Conservation (phyloP, 176 grass and related monocot genomes). For the Hyparrhenia diplandra region DNA sequence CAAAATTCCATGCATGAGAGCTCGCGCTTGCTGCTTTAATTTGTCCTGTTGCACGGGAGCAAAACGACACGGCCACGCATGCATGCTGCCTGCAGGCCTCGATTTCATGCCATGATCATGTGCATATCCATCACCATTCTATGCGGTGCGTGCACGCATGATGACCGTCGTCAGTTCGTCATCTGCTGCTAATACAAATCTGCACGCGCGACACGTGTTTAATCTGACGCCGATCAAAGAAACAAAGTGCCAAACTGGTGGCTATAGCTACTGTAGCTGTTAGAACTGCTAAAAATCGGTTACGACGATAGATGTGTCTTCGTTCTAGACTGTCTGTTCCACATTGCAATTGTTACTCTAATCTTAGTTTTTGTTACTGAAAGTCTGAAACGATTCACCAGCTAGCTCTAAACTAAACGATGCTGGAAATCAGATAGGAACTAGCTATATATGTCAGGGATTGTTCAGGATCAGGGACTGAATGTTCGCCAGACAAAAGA, state of each 20-base stretch:
- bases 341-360: background rate
- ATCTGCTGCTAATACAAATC: background rate
- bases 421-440: background rate
- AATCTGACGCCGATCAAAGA: no score
- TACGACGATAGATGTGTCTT: background rate
- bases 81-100: background rate
- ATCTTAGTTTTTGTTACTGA: background rate
- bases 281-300: background rate
- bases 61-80: conserved; percentile 28
- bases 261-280: background rate
- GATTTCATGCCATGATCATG: background rate
- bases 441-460: background rate
- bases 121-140: background rate
- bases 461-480: background rate
- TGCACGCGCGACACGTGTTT: background rate
- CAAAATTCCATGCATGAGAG: conserved; percentile 12
- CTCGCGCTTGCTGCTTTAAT: background rate
- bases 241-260: background rate
- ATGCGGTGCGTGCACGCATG: background rate
- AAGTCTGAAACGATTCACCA: background rate
- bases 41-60: background rate
- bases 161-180: background rate
- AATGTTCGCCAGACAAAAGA: background rate
- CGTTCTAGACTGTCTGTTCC: background rate
- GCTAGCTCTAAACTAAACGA: background rate